phyloP scores from a whole-genome alignment of 2,329 filamentous ascomycete species.

The Aspergillus oerlinghausenensis region DNA sequence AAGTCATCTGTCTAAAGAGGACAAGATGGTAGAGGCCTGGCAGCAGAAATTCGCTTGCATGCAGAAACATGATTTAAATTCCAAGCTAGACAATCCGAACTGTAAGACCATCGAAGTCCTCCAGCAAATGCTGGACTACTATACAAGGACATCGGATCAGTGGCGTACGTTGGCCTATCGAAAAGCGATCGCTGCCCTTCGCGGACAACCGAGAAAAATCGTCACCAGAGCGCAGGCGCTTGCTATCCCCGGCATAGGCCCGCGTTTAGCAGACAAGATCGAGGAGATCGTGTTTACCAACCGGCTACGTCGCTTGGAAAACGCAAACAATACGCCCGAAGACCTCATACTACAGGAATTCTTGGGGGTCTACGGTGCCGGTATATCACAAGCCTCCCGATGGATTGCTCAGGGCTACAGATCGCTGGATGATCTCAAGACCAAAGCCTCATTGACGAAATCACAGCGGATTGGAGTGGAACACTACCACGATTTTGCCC shows the following conservation, averaged over 20 bases:
- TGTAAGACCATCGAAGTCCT: conserved; percentile 69
- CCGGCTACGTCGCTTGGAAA: conserved; percentile 66
- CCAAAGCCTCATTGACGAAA: conserved; percentile 58
- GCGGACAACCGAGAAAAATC: conserved; percentile 61
- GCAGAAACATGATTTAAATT: conserved; percentile 48
- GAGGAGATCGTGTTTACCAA: conserved; percentile 81
- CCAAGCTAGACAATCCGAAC: conserved; percentile 61
- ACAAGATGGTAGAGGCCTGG: conserved; percentile 22
- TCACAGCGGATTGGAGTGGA: conserved; percentile 74
- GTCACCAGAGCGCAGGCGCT: conserved; percentile 65
- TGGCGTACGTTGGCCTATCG: conserved; percentile 76
- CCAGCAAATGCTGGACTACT: conserved; percentile 73
- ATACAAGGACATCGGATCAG: conserved; percentile 67
- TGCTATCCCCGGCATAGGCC: conserved; percentile 64
- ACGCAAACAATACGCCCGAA: conserved; percentile 62
- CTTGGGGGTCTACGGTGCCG: conserved; percentile 74
- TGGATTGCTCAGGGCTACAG: conserved; percentile 74
- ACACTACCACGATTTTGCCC: conserved; percentile 73
- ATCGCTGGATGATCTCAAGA: conserved; percentile 66
- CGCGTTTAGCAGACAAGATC: conserved; percentile 74
- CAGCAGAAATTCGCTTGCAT: conserved; percentile 54
- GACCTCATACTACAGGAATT: conserved; percentile 65
- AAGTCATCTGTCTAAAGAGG: conserved; percentile 5
- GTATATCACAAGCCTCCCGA: conserved; percentile 61
- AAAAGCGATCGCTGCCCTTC: conserved; percentile 68